phyloP scores from a whole-genome alignment of 768 basidiomycete species.

The Naganishia friedmannii region DNA sequence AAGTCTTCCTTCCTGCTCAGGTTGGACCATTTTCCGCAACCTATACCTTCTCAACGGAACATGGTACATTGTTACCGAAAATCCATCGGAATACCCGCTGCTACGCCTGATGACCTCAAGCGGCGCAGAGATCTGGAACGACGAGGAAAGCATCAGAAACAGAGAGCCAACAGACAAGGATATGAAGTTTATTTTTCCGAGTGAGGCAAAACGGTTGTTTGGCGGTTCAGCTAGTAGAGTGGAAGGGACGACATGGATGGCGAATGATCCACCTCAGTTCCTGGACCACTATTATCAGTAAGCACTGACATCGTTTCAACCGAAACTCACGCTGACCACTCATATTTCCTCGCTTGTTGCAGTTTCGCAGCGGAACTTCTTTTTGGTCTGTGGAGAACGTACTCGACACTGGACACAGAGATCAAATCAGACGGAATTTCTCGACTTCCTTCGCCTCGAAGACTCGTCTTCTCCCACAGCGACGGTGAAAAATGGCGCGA shows the following conservation, averaged over 20 bases:
- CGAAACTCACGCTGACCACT: background rate
- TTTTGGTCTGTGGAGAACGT: conserved; percentile 89
- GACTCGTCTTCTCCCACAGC: conserved; percentile 71
- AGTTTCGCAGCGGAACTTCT: conserved; percentile 82
- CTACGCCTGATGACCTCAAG: conserved; percentile 69
- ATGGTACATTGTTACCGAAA: conserved; percentile 74
- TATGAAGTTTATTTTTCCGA: conserved; percentile 69
- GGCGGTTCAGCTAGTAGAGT: conserved; percentile 69
- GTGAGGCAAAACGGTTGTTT: conserved; percentile 67
- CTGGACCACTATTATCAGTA: conserved; percentile 85
- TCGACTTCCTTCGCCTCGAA: conserved; percentile 67
- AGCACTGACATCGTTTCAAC: conserved; percentile 16
- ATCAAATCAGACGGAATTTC: conserved; percentile 69
- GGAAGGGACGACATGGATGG: conserved; percentile 76
- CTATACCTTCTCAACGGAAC: conserved; percentile 79
- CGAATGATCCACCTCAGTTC: conserved; percentile 81
- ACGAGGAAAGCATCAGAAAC: conserved; percentile 58
- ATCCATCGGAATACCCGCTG: conserved; percentile 66
- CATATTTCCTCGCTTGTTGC: background rate
- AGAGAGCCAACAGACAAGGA: conserved; percentile 73
- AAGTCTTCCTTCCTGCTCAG: conserved; percentile 53
- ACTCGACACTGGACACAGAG: conserved; percentile 71
- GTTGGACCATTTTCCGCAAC: conserved; percentile 85
- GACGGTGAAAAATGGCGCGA: conserved; percentile 82
- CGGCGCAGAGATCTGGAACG: conserved; percentile 62